Base-by-base conservation (phyloP, 78 protist species). In the Protostelium mycophagum region DNA sequence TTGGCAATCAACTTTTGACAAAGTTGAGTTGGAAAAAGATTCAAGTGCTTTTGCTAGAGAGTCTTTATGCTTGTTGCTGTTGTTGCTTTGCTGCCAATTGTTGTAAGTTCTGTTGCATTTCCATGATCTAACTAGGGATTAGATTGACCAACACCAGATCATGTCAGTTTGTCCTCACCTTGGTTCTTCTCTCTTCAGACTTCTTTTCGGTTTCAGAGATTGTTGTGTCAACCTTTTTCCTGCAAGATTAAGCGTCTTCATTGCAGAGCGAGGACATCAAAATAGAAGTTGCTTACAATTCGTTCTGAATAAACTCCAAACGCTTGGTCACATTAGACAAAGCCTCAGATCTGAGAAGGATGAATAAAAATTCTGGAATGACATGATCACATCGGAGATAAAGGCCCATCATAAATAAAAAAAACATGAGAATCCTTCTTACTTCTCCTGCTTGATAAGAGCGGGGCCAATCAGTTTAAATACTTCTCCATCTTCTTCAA, bases 391-490 rank as follows among this genome's bases (percentile, higher is more conserved):
- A n/a, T n/a, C n/a, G n/a, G n/a, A n/a, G n/a, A n/a, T n/a, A n/a
- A n/a, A n/a, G n/a, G n/a, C n/a, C n/a, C n/a, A n/a, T n/a, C n/a
- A n/a, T n/a, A n/a, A n/a, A n/a, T n/a, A n/a, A n/a, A n/a, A n/a
- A n/a, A n/a, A n/a, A n/a, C n/a, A n/a, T n/a, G n/a, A n/a, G n/a
- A n/a, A n/a, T n/a, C n/a, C 94, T 85, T 91, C 94, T 28, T 34
- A 85, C 85, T 88, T 92, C 38, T 91, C 87, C 87, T 92, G 91
- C 85, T 92, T 92, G 90, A 92, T 90, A 36, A 92, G 84, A 84
- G 90, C 94, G 38, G 94, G 94, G 34, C 94, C 94, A 63, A 85
- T 89, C 0, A 92, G 36, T 63, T 92, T 92, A 37, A 87, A 92
- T 37, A 92, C 88, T 31, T 89, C 90, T 0, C 92, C 91, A 0